Conservation (phyloP, 257 asterid species). For the Lantana camara region DNA sequence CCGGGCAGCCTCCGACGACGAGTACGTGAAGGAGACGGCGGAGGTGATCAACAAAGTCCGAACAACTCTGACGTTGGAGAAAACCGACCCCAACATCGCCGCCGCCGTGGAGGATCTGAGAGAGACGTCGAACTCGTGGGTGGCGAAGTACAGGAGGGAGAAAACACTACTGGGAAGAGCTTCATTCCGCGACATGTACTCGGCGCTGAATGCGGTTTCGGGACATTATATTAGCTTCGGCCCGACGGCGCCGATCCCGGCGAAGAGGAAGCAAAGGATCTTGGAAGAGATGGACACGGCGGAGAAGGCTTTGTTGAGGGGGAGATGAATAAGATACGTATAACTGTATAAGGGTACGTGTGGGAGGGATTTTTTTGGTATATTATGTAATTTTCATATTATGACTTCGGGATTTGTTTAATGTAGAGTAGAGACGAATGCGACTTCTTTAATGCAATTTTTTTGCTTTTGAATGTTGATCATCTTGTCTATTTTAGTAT, state of each 20-base stretch:
- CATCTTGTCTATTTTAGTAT: no score
- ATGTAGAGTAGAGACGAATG: no score
- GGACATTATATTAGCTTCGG: conserved; percentile 96
- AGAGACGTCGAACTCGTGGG: conserved; percentile 83
- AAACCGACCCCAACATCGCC: conserved; percentile 67
- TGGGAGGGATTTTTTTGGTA: no score
- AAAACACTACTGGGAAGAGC: conserved; percentile 70
- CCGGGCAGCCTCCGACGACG: conserved; percentile 63
- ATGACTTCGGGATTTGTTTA: no score
- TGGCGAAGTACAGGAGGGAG: conserved; percentile 92
- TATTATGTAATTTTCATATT: no score
- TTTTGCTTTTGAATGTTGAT: no score
- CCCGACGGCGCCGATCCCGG: conserved; percentile 90
- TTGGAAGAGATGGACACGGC: conserved; percentile 95
- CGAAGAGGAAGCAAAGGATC: conserved; percentile 84
- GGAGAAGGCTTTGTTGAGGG: conserved; percentile 84
- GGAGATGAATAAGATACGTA: no score
- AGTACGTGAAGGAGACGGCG: conserved; percentile 70
- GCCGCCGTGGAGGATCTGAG: conserved; percentile 77
- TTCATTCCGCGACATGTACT: conserved; percentile 85
- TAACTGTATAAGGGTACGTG: no score
- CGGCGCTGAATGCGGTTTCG: conserved; percentile 93
- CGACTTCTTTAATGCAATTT: no score
- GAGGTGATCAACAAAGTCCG: conserved; percentile 75
- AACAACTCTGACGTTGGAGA: conserved; percentile 61